A percentile compares a stretch with the other conserved stretches of the same genome.
Conservation (phyloP, 176 grass and related monocot genomes). For the Carex myosuroides region DNA sequence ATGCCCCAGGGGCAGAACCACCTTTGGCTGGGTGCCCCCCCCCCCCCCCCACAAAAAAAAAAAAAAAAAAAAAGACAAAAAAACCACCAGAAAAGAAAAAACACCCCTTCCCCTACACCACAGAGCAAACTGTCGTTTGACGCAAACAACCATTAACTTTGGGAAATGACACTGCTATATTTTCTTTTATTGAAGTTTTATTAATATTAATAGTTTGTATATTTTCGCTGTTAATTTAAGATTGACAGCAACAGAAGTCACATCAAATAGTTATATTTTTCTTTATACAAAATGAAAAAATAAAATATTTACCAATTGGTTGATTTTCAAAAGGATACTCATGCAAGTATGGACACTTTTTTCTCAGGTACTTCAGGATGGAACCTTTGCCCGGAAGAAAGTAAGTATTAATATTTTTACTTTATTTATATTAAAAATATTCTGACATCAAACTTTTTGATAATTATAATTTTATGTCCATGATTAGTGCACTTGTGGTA, state of each 20-base stretch:
- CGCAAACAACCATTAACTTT: not conserved
- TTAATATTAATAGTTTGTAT: no score
- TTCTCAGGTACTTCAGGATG: slow-evolving; percentile 90
- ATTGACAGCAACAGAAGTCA: not conserved
- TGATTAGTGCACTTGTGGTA: slow-evolving; percentile 68
- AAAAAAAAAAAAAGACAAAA: no score
- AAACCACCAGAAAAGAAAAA: no score
- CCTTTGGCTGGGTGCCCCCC: not conserved
- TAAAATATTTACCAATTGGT: not conserved
- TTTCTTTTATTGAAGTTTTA: not conserved
- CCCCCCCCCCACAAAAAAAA: not conserved
- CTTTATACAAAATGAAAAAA: not conserved
- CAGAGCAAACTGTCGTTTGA: not conserved
- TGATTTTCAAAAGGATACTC: not conserved
- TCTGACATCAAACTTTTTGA: slow-evolving; percentile 12
- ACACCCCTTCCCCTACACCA: no score
- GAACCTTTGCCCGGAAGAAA: slow-evolving; percentile 91
- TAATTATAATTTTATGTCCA: slow-evolving; percentile 17
- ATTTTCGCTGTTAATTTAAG: no score
- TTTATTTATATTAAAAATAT: slow-evolving; percentile 20
- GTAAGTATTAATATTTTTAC: slow-evolving; percentile 49
- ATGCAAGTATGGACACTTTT: slow-evolving; percentile 20
- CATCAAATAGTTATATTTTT: not conserved
- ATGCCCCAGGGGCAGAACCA: no score
- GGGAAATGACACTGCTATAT: not conserved